A percentile compares a stretch with the other conserved stretches of the same genome.
Evolutionary conservation across 83 land plant species (phyloP).

Genomic region (Isoetes engelmannii): DNA sequence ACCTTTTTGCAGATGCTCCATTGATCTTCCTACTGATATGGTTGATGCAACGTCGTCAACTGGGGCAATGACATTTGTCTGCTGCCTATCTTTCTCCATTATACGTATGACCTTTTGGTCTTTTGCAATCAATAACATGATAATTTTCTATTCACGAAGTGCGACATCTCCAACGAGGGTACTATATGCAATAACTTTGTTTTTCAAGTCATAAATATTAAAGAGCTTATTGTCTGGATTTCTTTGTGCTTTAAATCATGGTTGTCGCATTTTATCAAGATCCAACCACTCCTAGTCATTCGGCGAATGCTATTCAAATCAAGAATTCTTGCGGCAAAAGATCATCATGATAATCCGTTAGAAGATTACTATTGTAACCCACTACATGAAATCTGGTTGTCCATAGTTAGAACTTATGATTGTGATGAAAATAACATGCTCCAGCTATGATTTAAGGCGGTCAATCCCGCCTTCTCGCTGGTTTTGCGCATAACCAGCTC

Average conservation of each 20-base stretch:
- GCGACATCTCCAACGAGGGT: constrained; percentile 65
- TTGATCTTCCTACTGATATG: constrained; percentile 8
- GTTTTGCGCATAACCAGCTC: no score
- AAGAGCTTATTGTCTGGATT: constrained; percentile 45
- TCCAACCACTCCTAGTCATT: no score
- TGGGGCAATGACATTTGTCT: constrained; percentile 93
- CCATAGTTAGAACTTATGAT: no score
- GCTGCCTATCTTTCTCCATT: constrained; percentile 96
- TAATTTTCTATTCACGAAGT: constrained; percentile 91
- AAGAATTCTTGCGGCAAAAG: no score
- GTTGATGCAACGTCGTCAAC: constrained; percentile 4
- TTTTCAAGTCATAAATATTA: constrained; percentile 89
- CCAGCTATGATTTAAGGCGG: no score
- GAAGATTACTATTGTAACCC: no score
- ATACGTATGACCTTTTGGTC: constrained; percentile 65
- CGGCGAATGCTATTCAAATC: no score
- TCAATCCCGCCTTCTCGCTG: no score
- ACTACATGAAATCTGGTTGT: no score
- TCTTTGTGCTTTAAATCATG: constrained; percentile 65
- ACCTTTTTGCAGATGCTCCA: constrained; percentile 12
- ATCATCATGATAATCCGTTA: no score
- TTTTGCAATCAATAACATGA: constrained; percentile 59
- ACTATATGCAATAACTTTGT: constrained; percentile 82
- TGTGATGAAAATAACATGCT: no score
- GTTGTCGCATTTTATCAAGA: no score